Evolutionary conservation across 2,329 filamentous ascomycete genomes (phyloP), one percentile per base, ranked within the genome.

Genomic region (Trichoderma cornu-damae): DNA sequence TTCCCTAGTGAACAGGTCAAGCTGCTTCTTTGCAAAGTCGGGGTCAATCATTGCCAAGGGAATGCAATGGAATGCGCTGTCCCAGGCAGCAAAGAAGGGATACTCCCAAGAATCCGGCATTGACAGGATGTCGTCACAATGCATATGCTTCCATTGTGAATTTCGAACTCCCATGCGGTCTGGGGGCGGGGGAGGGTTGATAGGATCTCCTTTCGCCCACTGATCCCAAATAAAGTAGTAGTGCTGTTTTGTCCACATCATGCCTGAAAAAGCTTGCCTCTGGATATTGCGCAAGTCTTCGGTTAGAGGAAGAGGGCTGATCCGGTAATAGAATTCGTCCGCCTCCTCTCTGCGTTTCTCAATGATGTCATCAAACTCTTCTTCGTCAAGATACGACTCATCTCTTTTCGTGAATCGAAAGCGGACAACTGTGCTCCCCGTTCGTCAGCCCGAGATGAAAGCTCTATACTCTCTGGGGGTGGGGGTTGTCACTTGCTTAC

Each of bases 21-120:
- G 84, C 74, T 97, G 93, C 77, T 96, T 96, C 82, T 97, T 97
- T 56, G 93, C 92, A 67, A 96, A 96, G 40, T 96, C 93, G 0
- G 93, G 94, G 67, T 97, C 93, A 61, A 97, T 92, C 92, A 97
- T 96, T 37, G 94, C 89, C 60, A 97, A 75, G 0, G 92, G 90
- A 64, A 97, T 96, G 69, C 92, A 96, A 74, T 97, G 94, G 73
- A 97, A 97, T 4, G 92, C 93, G 55, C 89, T 93, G 71, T 97
- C 93, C 93, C 93, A 97, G 3, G 93, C 93, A 18, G 92, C 92
- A 70, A 96, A 96, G 77, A 96, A 97, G 0, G 93, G 93, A 66
- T 97, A 97, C 68, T 97, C 93, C 93, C 93, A 97, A 0, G 92
- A 96, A 71, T 97, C 93, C 1, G 93, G 94, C 93, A 97, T 96